Evolutionary conservation across 2,329 filamentous ascomycete species (phyloP).

Genomic region (Diaporthe vaccinii): DNA sequence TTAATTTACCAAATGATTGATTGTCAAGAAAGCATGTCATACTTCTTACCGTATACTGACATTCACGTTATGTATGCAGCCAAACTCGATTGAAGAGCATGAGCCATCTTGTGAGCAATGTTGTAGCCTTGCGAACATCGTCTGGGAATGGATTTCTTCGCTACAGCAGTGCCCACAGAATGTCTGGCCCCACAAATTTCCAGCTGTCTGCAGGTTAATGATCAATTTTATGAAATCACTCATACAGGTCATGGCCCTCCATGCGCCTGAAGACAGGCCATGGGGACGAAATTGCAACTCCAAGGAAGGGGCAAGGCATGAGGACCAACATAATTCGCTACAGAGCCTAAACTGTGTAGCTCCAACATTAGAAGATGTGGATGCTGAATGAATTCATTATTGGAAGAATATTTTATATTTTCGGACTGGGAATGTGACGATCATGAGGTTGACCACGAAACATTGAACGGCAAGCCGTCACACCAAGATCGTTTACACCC

Average conservation of each 20-base stretch:
- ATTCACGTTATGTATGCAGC: neutral
- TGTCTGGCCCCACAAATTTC: too few species aligned
- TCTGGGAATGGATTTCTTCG: neutral
- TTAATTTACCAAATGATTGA: neutral
- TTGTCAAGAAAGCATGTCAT: neutral
- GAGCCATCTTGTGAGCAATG: neutral
- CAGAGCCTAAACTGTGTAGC: neutral
- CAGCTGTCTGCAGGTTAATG: fast-evolving
- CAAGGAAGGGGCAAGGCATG: neutral
- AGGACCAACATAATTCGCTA: neutral
- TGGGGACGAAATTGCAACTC: neutral
- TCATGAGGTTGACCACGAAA: neutral
- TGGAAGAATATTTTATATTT: neutral
- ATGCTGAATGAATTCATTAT: neutral
- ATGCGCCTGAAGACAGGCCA: neutral
- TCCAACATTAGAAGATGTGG: too few species aligned
- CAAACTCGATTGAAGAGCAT: neutral
- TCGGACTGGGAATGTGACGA: neutral
- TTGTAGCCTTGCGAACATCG: neutral
- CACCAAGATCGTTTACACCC: neutral
- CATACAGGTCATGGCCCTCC: neutral
- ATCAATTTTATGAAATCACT: neutral
- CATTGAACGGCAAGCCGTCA: neutral
- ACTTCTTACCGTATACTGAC: neutral
- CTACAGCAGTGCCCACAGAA: neutral